These are phyloP conservation scores for Canariomyces notabilis DNA, from an alignment of 2,329 filamentous ascomycete species.

Conservation along the genomic window DNA sequence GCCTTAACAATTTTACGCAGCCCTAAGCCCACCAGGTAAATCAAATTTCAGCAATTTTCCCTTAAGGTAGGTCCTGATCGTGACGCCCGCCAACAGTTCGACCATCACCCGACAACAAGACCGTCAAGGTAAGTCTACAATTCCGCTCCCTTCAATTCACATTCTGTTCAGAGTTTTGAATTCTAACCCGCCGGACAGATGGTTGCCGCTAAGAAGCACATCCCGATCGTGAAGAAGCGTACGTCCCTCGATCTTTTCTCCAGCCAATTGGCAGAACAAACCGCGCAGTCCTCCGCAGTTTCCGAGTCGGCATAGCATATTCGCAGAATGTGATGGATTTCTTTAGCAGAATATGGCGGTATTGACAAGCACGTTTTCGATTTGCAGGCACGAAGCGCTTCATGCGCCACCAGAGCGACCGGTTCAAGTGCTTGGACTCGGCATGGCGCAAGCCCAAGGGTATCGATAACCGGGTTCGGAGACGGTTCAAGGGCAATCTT, in stretches of 20 bases:
- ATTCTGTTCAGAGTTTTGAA: neutral
- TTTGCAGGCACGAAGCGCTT: slow-evolving; percentile 82
- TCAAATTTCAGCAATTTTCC: slow-evolving; percentile 25
- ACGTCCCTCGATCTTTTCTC: slow-evolving; percentile 46
- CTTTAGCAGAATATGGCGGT: slow-evolving; percentile 19
- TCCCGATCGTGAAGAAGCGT: slow-evolving; percentile 99
- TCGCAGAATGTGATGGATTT: neutral
- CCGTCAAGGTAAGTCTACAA: slow-evolving; percentile 25
- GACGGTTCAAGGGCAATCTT: slow-evolving; percentile 94
- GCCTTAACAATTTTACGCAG: slow-evolving; percentile 27
- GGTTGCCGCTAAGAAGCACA: slow-evolving; percentile 98
- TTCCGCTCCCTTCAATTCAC: neutral
- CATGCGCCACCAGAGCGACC: slow-evolving; percentile 95
- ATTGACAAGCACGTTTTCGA: slow-evolving; percentile 36
- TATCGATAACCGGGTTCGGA: slow-evolving; percentile 97
- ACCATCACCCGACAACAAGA: slow-evolving; percentile 26
- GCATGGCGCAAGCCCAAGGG: slow-evolving; percentile 99
- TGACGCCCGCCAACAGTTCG: slow-evolving; percentile 25
- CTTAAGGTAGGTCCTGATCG: slow-evolving; percentile 22
- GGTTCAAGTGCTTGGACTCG: slow-evolving; percentile 84
- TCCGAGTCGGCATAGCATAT: neutral
- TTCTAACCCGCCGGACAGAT: slow-evolving; percentile 52
- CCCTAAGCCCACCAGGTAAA: slow-evolving; percentile 27
- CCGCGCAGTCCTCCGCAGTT: neutral
- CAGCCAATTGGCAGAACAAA: slow-evolving; percentile 1